Conservation (phyloP, 352 stramenopile genomes). For the Phytophthora aleatoria region DNA sequence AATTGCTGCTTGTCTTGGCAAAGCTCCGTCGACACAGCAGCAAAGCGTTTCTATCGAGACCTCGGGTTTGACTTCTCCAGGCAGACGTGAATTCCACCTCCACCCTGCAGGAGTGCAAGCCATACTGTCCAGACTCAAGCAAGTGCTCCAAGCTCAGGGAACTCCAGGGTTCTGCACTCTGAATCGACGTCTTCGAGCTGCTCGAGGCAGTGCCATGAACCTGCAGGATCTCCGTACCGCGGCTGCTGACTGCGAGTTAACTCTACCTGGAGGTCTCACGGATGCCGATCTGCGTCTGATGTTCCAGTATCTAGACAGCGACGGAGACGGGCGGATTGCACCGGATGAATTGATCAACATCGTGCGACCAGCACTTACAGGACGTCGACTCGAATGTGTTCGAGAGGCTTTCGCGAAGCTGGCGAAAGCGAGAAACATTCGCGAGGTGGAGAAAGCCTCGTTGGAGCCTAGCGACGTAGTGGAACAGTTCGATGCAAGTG, state of each 20-base stretch:
- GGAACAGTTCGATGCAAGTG: constrained; percentile 79
- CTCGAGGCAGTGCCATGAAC: constrained; percentile 64
- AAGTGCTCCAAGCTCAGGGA: constrained; percentile 60
- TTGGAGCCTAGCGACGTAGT: constrained; percentile 84
- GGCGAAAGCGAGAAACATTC: constrained; percentile 57
- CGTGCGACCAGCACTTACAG: constrained; percentile 75
- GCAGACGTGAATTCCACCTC: constrained; percentile 32
- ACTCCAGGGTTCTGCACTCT: constrained; percentile 78
- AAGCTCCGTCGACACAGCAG: constrained; percentile 6
- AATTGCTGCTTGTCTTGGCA: constrained; percentile 59
- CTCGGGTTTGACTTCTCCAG: constrained; percentile 16
- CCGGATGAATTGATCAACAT: constrained; percentile 89
- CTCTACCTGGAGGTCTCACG: constrained; percentile 37
- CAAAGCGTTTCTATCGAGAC: constrained; percentile 6
- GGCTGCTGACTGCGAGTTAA: constrained; percentile 58
- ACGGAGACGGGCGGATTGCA: constrained; percentile 77
- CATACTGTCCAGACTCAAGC: constrained; percentile 57
- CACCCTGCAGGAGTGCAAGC: constrained; percentile 59
- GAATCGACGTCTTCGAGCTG: constrained; percentile 41
- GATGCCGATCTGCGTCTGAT: constrained; percentile 70
- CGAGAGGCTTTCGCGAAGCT: constrained; percentile 82
- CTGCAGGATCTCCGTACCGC: constrained; percentile 78
- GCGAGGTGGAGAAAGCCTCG: constrained; percentile 49
- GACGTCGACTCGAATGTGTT: constrained; percentile 72
- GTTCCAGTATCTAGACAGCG: constrained; percentile 86